Evolutionary conservation across 257 asterid genomes (phyloP).

Genomic region (Thymus quinquecostatus): DNA sequence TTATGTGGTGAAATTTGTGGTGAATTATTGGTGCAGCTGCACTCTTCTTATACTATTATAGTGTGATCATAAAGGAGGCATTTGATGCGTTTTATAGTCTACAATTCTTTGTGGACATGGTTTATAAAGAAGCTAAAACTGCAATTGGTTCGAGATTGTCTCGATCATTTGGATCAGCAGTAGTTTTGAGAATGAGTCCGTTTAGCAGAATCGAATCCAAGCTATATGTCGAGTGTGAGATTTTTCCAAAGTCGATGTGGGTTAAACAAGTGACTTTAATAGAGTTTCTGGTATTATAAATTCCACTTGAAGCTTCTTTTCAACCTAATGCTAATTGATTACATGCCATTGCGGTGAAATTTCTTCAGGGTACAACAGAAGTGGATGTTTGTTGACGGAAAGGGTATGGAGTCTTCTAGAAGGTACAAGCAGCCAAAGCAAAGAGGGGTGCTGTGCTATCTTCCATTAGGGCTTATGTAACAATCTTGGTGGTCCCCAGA

Average conservation of each 20-base stretch:
- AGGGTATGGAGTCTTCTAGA: not conserved
- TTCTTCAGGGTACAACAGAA: not conserved
- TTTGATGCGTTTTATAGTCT: not conserved
- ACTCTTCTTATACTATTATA: constrained; percentile 14
- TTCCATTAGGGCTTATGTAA: not conserved
- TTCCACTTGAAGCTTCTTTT: too few species aligned
- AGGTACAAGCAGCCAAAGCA: not conserved
- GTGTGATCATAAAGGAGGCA: constrained; percentile 18
- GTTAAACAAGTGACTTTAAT: too few species aligned
- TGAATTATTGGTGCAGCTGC: constrained; percentile 31
- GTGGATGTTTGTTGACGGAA: not conserved
- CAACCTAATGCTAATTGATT: not conserved
- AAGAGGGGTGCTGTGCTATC: not conserved
- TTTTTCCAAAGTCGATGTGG: too few species aligned
- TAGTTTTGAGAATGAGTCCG: not conserved
- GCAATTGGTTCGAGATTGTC: not conserved
- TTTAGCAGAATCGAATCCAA: too few species aligned
- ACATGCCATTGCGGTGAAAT: too few species aligned
- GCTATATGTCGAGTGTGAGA: too few species aligned
- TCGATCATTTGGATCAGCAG: not conserved
- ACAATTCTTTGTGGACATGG: not conserved
- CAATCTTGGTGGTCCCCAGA: constrained; percentile 6
- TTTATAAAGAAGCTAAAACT: not conserved
- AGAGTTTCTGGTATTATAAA: too few species aligned
- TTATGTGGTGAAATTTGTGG: constrained; percentile 9